Evolutionary conservation across 2,329 filamentous ascomycete species (phyloP), one percentile per base, ranked within the genome.

Genomic region (Cladosporium colombiae): DNA sequence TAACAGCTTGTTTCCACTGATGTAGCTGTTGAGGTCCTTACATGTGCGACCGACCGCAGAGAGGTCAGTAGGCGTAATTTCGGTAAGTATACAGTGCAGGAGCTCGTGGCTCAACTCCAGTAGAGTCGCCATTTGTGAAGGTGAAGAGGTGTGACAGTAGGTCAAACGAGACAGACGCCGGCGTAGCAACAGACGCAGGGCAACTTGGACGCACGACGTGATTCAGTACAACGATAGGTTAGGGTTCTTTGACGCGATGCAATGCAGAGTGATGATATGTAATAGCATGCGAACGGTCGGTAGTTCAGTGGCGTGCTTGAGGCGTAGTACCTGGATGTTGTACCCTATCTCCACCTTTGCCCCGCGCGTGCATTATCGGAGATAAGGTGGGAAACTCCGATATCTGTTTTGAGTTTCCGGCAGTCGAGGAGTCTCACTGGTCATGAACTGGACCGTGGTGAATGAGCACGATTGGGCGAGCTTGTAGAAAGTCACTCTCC

Each of bases 101-200:
- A 91, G 82, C 79, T 91, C 89, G 7, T 84, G 81, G 10, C 88
- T 87, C 25, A 89, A 82, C 67, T 75, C 73, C 33, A 80, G 72
- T n/a, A 80, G 71, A 16, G 72, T 76, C 11, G 77, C 73, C 72
- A 79, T 81, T 33, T 31, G 27, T 33, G 27, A 11, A 11, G 8
- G n/a, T n/a, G 10, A 33, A 16, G 18, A 11, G 52, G 1, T 21
- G 31, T 21, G 31, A n/a, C 11, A 21, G 18, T 33, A 14, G n/a
- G 5, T 33, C 27, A 21, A 21, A 55, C 27, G n/a, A n/a, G 27
- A 21, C 3, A 55, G 18, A 5, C 27, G n/a, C 40, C 3, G n/a
- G n/a, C 13, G 8, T 46, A 21, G 40, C 40, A 5, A 46, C 8
- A 11, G 10, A 46, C 40, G 40, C 40, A 46, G 40, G 40, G 40